A percentile compares a stretch with the other conserved stretches of the same genome.
phyloP scores from a whole-genome alignment of 2,329 filamentous ascomycete genomes.

The Beauveria sp. region DNA sequence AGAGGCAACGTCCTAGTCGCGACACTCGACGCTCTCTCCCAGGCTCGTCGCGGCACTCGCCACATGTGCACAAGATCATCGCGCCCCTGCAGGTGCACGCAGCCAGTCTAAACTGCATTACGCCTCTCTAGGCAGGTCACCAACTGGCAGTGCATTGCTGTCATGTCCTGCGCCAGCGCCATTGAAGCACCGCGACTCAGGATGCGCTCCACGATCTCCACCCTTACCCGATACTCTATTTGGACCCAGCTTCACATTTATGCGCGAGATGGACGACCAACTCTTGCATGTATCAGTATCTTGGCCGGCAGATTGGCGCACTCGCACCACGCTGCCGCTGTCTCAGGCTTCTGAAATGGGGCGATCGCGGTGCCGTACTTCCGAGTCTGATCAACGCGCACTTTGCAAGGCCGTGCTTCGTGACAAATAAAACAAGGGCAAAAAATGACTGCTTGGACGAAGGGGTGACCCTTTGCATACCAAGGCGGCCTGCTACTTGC shows the following conservation, averaged over 20 bases:
- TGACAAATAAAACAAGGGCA: constrained; percentile 3
- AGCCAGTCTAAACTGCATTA: background rate
- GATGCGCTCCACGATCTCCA: constrained; percentile 10
- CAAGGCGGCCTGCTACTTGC: background rate
- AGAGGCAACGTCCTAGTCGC: background rate
- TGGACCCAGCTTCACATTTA: background rate
- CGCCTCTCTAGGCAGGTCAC: background rate
- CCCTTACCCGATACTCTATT: constrained; percentile 11
- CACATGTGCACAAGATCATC: background rate
- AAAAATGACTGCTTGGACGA: background rate
- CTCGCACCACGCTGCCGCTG: constrained; percentile 1
- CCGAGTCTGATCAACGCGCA: background rate
- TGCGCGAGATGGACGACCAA: constrained; percentile 3
- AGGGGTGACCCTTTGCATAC: constrained; percentile 7
- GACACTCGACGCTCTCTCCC: background rate
- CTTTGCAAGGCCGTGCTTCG: background rate
- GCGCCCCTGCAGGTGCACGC: background rate
- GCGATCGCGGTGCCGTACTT: constrained; percentile 8
- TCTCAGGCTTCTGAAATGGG: constrained; percentile 10
- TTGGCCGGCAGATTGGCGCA: background rate
- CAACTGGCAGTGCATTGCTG: background rate
- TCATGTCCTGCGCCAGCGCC: constrained; percentile 1
- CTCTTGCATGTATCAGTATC: background rate
- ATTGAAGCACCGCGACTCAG: background rate
- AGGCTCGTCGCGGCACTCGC: background rate